A percentile compares a stretch with the other conserved stretches of the same genome.
These are phyloP conservation scores for Ruellia speciosa DNA, from an alignment of 305 asterid species.

Conservation along the genomic window DNA sequence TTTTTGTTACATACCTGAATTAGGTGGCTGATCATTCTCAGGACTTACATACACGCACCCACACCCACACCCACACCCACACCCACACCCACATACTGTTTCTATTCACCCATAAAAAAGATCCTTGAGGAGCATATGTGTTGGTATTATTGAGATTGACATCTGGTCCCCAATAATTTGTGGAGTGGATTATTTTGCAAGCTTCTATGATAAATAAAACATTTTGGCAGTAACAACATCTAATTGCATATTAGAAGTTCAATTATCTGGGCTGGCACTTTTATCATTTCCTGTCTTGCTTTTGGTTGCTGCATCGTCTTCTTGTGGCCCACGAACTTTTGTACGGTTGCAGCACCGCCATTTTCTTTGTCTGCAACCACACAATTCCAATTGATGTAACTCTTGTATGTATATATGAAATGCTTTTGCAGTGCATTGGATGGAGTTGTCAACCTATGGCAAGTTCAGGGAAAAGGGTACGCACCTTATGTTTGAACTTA, in stretches of 20 bases:
- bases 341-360: slow-evolving; percentile 1
- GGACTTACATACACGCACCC: no score
- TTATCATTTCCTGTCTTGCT: slow-evolving; percentile 4
- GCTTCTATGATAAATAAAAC: slow-evolving; percentile 4
- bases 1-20: no score
- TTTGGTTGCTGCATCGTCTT: not conserved
- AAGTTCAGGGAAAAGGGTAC: slow-evolving; percentile 77
- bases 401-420: slow-evolving; percentile 8
- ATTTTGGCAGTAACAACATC: not conserved
- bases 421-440: slow-evolving; percentile 78
- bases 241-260: slow-evolving; percentile 1
- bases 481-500: slow-evolving; percentile 22
- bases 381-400: slow-evolving; percentile 3
- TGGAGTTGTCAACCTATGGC: slow-evolving; percentile 87
- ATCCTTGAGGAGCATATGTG: no score
- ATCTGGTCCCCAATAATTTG: no score
- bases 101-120: no score
- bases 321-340: slow-evolving; percentile 7
- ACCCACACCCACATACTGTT: no score
- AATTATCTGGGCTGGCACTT: slow-evolving; percentile 4
- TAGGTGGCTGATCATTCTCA: no score
- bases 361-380: not conserved
- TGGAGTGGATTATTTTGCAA: no score
- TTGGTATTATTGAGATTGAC: no score
- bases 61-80: no score